phyloP scores from a whole-genome alignment of 495 filamentous ascomycete species.

The Glonium stellatum region DNA sequence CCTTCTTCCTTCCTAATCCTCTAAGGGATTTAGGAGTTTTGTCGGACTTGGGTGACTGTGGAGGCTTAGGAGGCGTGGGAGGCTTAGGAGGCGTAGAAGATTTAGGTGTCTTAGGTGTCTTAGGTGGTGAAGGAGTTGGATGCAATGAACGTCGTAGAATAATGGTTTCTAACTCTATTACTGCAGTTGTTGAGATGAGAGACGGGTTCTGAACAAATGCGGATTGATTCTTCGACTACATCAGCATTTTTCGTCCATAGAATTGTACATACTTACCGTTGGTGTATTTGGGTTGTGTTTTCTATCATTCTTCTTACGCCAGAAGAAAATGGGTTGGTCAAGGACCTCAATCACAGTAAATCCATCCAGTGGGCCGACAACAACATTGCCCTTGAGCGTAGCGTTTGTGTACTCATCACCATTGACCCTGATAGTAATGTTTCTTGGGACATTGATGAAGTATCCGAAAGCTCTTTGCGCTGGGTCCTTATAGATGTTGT shows the following conservation, averaged over 20 bases:
- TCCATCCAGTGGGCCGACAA: slow-evolving; percentile 9
- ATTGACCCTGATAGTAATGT: not conserved
- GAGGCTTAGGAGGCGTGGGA: too few species aligned
- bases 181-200: too few species aligned
- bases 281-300: not conserved
- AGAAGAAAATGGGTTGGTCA: slow-evolving; percentile 11
- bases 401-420: not conserved
- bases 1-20: not conserved
- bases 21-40: not conserved
- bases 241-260: too few species aligned
- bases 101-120: too few species aligned
- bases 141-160: too few species aligned
- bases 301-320: not conserved
- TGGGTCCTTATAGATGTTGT: not conserved
- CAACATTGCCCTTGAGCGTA: not conserved
- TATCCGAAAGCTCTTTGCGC: not conserved
- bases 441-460: not conserved
- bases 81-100: too few species aligned
- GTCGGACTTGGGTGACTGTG: not conserved
- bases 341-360: slow-evolving; percentile 12
- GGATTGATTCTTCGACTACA: too few species aligned
- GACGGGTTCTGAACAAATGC: too few species aligned
- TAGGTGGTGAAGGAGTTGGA: too few species aligned
- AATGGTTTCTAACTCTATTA: too few species aligned
- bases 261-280: not conserved